phyloP scores from a whole-genome alignment of 2,329 filamentous ascomycete species.

The Cercospora janseana region DNA sequence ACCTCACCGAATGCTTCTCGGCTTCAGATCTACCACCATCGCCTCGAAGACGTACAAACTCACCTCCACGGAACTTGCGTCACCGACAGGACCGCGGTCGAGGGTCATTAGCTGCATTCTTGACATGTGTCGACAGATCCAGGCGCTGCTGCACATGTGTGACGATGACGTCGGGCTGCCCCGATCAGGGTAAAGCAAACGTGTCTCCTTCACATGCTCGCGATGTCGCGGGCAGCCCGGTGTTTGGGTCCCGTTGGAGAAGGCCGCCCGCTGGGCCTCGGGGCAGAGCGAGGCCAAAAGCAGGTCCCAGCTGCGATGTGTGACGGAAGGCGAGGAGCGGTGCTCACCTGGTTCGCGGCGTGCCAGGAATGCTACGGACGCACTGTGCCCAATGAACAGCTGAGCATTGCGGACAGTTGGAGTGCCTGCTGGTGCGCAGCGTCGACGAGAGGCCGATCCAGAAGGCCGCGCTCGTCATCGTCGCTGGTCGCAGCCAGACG shows the following conservation, averaged over 20 bases:
- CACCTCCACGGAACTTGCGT: too few relatives aligned
- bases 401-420: background rate
- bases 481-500: background rate
- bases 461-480: slow-evolving; percentile 1
- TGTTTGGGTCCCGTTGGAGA: background rate
- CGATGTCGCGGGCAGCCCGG: background rate
- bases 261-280: background rate
- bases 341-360: slow-evolving; percentile 1
- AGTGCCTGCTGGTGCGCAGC: background rate
- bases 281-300: background rate
- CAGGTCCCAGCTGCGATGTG: background rate
- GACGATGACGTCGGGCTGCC: too few relatives aligned
- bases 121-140: too few relatives aligned
- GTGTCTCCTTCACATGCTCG: background rate
- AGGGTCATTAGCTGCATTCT: too few relatives aligned
- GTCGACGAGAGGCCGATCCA: slow-evolving; percentile 3
- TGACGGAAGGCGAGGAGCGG: background rate
- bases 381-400: background rate
- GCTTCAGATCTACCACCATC: too few relatives aligned
- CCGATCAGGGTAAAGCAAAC: background rate
- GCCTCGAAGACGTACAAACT: too few relatives aligned
- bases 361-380: background rate
- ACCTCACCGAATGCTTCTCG: background rate
- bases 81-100: too few relatives aligned
- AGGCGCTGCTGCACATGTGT: too few relatives aligned